These are phyloP conservation scores for Dioscorea dumetorum DNA, from an alignment of 106 monocot species.

Conservation along the genomic window DNA sequence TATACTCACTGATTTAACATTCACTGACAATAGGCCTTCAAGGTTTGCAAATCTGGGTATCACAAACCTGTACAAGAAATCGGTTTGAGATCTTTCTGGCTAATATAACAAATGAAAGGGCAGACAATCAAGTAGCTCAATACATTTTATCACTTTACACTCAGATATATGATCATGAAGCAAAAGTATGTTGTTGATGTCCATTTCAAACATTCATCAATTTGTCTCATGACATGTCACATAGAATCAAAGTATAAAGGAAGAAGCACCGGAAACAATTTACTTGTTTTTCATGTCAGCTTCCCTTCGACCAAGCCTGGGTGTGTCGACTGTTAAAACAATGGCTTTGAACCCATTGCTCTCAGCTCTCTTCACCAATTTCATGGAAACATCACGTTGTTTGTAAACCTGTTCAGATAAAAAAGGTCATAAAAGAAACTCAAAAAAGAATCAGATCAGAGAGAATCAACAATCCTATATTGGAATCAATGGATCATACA, in stretches of 20 bases:
- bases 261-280: neutral
- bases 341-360: slow-evolving; percentile 63
- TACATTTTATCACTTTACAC: neutral
- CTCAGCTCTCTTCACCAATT: slow-evolving; percentile 55
- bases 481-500: slow-evolving; percentile 20
- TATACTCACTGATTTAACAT: slow-evolving; percentile 39
- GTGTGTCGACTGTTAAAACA: slow-evolving; percentile 75
- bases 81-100: neutral
- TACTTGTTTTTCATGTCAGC: slow-evolving; percentile 75
- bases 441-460: neutral
- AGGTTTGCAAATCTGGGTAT: slow-evolving; percentile 26
- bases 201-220: neutral
- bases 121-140: neutral
- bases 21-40: slow-evolving; percentile 33
- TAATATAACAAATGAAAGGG: neutral
- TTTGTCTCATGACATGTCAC: neutral
- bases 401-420: slow-evolving; percentile 41
- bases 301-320: slow-evolving; percentile 61
- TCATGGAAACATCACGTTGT: slow-evolving; percentile 41
- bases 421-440: neutral
- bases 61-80: slow-evolving; percentile 35
- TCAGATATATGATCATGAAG: no score
- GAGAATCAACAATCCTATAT: neutral
- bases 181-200: neutral
- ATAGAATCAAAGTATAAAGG: neutral